Evolutionary conservation across 805 yeast species (phyloP).

Genomic region (Monosporozyma aquatica): DNA sequence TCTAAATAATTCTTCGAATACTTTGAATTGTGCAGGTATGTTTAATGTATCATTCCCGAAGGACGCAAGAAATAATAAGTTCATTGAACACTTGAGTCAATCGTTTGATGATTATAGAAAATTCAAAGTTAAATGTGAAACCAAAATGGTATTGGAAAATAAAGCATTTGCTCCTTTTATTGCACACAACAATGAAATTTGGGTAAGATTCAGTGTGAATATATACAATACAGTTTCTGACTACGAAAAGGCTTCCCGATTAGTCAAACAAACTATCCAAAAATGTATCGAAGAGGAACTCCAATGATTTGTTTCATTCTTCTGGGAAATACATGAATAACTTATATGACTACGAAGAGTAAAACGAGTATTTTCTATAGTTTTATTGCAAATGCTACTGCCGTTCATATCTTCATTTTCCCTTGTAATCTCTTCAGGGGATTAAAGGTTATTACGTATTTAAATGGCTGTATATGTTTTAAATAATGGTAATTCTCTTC

Average conservation of each 20-base stretch:
- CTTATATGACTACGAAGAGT: too few relatives aligned
- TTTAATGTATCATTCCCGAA: slow-evolving; percentile 37
- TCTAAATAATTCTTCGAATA: slow-evolving; percentile 16
- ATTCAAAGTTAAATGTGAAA: slow-evolving; percentile 16
- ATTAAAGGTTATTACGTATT: too few relatives aligned
- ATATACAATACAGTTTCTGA: slow-evolving; percentile 50
- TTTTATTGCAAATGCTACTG: too few relatives aligned
- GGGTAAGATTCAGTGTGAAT: slow-evolving; percentile 50
- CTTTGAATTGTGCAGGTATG: slow-evolving; percentile 16
- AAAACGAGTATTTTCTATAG: too few relatives aligned
- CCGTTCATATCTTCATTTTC: too few relatives aligned
- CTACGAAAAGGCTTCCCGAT: slow-evolving; percentile 23
- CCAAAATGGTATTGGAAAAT: slow-evolving; percentile 21
- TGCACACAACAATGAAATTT: slow-evolving; percentile 34
- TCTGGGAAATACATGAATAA: too few relatives aligned
- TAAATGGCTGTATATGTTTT: too few relatives aligned
- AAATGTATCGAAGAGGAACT: slow-evolving; percentile 2
- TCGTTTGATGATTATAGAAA: slow-evolving; percentile 11
- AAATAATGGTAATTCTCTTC: too few relatives aligned
- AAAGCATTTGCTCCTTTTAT: slow-evolving; percentile 43
- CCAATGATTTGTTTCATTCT: too few relatives aligned
- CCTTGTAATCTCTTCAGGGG: too few relatives aligned
- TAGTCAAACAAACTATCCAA: slow-evolving; percentile 1
- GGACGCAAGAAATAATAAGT: slow-evolving; percentile 23
- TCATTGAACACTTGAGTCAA: slow-evolving; percentile 11